Evolutionary conservation across 805 yeast species (phyloP).

Genomic region (Dipodascus albidus): DNA sequence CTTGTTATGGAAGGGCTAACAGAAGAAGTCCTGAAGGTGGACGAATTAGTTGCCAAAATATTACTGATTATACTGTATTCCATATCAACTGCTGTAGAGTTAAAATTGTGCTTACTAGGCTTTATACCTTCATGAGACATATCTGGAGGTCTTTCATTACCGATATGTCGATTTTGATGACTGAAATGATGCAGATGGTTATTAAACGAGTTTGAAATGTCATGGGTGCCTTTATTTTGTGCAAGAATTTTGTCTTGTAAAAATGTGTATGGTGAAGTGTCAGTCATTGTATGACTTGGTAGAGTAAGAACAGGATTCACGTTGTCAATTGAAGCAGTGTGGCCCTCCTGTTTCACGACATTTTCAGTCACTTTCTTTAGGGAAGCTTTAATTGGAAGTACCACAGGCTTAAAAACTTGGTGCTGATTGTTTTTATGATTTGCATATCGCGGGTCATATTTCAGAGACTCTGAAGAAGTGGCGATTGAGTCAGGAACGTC

Average conservation of each 20-base stretch:
- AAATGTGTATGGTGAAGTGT: not conserved
- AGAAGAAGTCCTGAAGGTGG: not conserved
- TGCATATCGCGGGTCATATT: slow-evolving; percentile 7
- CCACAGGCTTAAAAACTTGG: not conserved
- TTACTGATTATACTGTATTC: slow-evolving; percentile 26
- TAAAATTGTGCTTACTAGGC: slow-evolving; percentile 17
- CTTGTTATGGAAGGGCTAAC: not conserved
- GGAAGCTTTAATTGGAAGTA: not conserved
- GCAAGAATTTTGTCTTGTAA: not conserved
- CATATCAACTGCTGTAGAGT: slow-evolving; percentile 25
- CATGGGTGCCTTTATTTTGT: not conserved
- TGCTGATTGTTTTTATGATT: not conserved
- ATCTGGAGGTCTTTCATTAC: not conserved
- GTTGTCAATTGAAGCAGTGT: no score
- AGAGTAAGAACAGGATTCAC: no score
- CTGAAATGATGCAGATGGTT: not conserved
- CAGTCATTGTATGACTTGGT: no score
- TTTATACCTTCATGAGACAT: not conserved
- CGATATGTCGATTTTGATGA: not conserved
- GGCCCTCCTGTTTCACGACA: not conserved
- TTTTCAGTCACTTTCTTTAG: not conserved
- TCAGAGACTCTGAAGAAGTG: slow-evolving; percentile 6
- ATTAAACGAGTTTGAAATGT: not conserved
- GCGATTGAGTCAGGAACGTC: slow-evolving; percentile 37
- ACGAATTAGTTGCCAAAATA: slow-evolving; percentile 16